Evolutionary conservation across 441 rosid species (phyloP).

Genomic region (Metrosideros polymorpha): DNA sequence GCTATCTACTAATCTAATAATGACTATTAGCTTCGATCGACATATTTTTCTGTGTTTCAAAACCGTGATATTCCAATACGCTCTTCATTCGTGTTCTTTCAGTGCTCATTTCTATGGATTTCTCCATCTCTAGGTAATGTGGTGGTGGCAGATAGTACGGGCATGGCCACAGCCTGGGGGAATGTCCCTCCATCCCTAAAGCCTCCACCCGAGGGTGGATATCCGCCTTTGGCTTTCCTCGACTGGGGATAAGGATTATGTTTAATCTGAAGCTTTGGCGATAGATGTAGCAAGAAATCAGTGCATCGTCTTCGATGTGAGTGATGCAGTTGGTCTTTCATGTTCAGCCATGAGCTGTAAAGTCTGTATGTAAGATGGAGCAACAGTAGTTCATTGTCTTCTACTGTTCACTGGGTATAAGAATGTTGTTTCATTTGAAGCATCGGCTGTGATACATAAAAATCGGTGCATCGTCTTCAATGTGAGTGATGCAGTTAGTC

Average conservation of each 20-base stretch:
- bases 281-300: background rate
- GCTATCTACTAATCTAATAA: background rate
- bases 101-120: background rate
- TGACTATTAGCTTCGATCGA: background rate
- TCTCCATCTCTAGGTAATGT: constrained; percentile 24
- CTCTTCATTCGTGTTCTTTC: background rate
- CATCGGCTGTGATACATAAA: background rate
- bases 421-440: background rate
- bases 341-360: background rate
- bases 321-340: background rate
- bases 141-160: constrained; percentile 20
- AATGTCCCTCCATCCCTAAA: constrained; percentile 78
- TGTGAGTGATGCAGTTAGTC: background rate
- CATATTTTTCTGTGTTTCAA: background rate
- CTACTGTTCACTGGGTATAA: constrained; percentile 61
- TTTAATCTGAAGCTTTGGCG: background rate
- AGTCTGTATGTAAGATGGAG: background rate
- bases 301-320: background rate
- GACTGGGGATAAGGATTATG: constrained; percentile 66
- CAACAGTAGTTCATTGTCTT: background rate
- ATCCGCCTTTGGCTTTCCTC: constrained; percentile 45
- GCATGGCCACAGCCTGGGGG: constrained; percentile 52
- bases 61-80: background rate
- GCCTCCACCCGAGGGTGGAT: constrained; percentile 83
- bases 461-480: background rate